Conservation (phyloP, 495 filamentous ascomycete genomes). For the Clohesyomyces aquaticus region DNA sequence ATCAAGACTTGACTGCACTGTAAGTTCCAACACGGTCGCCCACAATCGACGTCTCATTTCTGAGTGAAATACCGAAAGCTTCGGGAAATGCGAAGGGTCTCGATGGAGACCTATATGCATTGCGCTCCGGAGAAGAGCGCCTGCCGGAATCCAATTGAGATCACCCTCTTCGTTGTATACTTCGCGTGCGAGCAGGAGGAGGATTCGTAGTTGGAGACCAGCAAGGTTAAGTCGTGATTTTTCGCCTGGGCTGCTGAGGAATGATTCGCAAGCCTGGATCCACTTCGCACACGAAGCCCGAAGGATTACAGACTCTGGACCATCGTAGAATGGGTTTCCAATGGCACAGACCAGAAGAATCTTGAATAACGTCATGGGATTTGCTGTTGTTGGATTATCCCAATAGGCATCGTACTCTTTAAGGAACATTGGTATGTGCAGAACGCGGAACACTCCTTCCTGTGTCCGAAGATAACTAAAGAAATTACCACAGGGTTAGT, state of each 20-base stretch:
- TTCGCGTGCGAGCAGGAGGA: constrained; percentile 23
- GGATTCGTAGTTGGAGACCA: constrained; percentile 26
- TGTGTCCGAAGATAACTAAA: constrained; percentile 24
- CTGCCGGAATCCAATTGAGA: constrained; percentile 24
- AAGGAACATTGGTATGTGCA: constrained; percentile 27
- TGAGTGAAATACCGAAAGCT: constrained; percentile 5
- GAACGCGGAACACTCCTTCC: constrained; percentile 21
- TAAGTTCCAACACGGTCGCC: constrained; percentile 28
- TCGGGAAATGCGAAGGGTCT: constrained; percentile 22
- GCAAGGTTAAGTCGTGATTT: constrained; percentile 26
- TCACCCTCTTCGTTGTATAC: constrained; percentile 17
- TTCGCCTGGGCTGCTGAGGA: constrained; percentile 12
- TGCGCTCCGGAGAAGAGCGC: constrained; percentile 21
- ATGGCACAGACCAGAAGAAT: constrained; percentile 29
- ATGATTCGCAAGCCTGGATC: constrained; percentile 22
- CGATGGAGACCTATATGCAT: constrained; percentile 35
- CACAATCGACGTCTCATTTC: constrained; percentile 28
- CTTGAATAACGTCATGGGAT: constrained; percentile 10
- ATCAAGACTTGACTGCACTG: constrained; percentile 22
- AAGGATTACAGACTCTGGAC: background rate
- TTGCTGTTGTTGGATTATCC: background rate
- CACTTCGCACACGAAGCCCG: constrained; percentile 10
- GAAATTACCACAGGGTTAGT: no score
- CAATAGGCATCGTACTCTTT: constrained; percentile 27
- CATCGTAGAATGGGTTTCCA: constrained; percentile 16